These are phyloP conservation scores for Metschnikowia kofuensis DNA, from an alignment of 805 yeast species.

Conservation along the genomic window DNA sequence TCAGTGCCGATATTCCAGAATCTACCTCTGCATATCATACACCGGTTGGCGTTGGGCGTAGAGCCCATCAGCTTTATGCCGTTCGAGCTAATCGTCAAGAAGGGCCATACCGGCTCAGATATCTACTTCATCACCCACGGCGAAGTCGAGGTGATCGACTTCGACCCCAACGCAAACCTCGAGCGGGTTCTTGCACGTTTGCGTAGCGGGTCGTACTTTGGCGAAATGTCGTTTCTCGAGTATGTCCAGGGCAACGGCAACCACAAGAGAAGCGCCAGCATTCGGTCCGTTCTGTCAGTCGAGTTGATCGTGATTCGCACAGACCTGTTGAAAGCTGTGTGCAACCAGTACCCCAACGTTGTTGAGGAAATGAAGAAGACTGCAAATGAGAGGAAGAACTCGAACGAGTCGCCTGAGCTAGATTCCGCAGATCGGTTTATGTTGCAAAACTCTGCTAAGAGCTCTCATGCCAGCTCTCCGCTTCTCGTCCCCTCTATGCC, in stretches of 20 bases:
- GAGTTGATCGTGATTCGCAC: conserved; percentile 61
- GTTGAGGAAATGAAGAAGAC: conserved; percentile 58
- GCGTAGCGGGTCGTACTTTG: conserved; percentile 64
- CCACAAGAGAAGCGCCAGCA: conserved; percentile 54
- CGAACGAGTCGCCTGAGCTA: conserved; percentile 8
- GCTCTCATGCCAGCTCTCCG: not conserved
- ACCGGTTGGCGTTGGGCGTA: conserved; percentile 60
- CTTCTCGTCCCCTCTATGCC: not conserved
- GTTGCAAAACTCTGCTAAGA: conserved; percentile 1
- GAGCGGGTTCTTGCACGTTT: conserved; percentile 55
- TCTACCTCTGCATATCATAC: conserved; percentile 57
- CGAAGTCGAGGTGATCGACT: conserved; percentile 62
- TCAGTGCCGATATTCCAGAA: conserved; percentile 57
- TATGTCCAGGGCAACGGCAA: conserved; percentile 34
- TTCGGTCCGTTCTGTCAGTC: conserved; percentile 57
- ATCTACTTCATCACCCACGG: conserved; percentile 67
- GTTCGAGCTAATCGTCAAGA: conserved; percentile 57
- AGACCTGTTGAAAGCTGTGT: conserved; percentile 51
- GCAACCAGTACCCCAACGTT: conserved; percentile 56
- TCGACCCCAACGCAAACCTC: conserved; percentile 17
- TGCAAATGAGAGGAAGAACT: conserved; percentile 48
- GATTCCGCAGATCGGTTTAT: not conserved
- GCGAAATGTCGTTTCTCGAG: conserved; percentile 70
- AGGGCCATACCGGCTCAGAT: conserved; percentile 60
- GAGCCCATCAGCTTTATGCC: conserved; percentile 54